Evolutionary conservation across 176 grass and related monocot species (phyloP).

Genomic region (Alopecurus myosuroides): DNA sequence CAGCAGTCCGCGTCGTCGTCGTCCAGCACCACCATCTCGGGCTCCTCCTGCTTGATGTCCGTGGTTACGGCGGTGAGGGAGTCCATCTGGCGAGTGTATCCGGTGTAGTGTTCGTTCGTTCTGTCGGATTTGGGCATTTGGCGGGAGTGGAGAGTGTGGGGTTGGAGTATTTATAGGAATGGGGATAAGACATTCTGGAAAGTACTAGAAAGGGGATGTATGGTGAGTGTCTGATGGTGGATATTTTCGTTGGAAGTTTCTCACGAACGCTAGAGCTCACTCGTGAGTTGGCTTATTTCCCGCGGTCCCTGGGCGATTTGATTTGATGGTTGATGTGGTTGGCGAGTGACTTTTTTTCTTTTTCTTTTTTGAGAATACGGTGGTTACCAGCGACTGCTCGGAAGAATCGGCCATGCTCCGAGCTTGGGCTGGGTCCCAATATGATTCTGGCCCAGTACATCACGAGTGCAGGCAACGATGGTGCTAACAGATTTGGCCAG

Average conservation of each 20-base stretch:
- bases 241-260: constrained; percentile 31
- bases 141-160: constrained; percentile 14
- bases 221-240: not conserved
- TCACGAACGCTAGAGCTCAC: constrained; percentile 14
- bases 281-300: not conserved
- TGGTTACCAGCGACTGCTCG: not conserved
- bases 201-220: not conserved
- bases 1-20: not conserved
- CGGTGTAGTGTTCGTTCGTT: not conserved
- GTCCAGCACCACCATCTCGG: constrained; percentile 6
- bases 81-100: constrained; percentile 20
- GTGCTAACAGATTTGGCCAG: no score
- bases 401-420: not conserved
- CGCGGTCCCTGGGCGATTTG: not conserved
- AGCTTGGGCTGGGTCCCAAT: not conserved
- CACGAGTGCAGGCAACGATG: no score
- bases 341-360: no score
- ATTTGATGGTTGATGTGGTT: not conserved
- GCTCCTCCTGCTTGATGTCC: constrained; percentile 26
- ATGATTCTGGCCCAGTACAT: not conserved
- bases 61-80: not conserved
- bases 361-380: no score
- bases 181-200: constrained; percentile 30
- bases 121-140: constrained; percentile 2
- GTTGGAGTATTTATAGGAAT: not conserved